Base-by-base conservation (phyloP, 495 filamentous ascomycete species). In the Trypethelium eluteriae region DNA sequence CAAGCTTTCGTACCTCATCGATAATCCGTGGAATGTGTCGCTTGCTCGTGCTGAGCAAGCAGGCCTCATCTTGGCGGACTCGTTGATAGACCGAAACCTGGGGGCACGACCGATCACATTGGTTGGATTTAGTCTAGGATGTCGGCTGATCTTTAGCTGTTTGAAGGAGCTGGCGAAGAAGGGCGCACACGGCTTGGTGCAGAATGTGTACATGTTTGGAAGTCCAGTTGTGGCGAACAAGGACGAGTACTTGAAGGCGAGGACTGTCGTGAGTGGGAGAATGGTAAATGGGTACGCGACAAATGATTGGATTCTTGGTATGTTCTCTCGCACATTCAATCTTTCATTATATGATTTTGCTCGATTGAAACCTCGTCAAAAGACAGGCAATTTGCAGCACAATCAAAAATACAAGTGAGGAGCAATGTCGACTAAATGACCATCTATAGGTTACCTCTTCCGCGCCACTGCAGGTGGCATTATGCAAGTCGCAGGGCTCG, bases 21-120 rank as follows among this genome's bases (percentile, higher is more conserved):
- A 99, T 76, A 99, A 99, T 70, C 94, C 94, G 0, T 99, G 94
- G 94, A 91, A 86, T 16, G 93, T 96, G 18, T 98, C 95, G 2
- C 83, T 96, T 35, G 91, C 91, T 67, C 88, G 94, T 66, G 95
- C 94, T 46, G 89, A 88, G 68, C 81, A 88, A 62, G 91, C 93
- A 36, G 94, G 94, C 4, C 81, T 96, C n/a, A 94, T 99, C 70
- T 84, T 99, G 35, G 94, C 94, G 1, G 94, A 99, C 76, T 96
- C 93, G 1, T 77, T 99, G 49, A 91, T 94, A 70, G 90, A 96
- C 67, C 85, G 91, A 11, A 97, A 97, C 73, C 83, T 99, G 10
- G 94, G 94, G 14, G 89, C 89, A 9, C 85, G 94, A 39, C 94
- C 94, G 7, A 85, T 98, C 50, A 99, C 95, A 0, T 83, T 99